Evolutionary conservation across 352 stramenopile species (phyloP), one percentile per base, ranked within the genome.

Genomic region (Globisporangium rhizosaccharum): DNA sequence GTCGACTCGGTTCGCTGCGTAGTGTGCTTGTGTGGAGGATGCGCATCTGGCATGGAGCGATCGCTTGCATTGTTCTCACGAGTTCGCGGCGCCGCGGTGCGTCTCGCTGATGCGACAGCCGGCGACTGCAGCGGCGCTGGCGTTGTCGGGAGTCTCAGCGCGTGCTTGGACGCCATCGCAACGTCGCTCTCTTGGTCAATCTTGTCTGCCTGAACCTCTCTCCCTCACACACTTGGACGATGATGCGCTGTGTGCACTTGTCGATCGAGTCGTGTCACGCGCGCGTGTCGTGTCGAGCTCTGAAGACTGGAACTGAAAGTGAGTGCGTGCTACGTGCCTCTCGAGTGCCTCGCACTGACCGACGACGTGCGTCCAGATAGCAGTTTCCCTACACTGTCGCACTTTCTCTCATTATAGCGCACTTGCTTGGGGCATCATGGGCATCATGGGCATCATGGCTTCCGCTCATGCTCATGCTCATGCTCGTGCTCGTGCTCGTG

Each of bases 81-180:
- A 6, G 47, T 9, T 15, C 30, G 49, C 28, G 49, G 49, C 6
- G 49, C 15, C 17, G 49, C 18, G 7, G 3, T 54, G 12, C 28
- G 28, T 41, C 48, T 11, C 17, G 15, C 28, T 4, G 53, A 51
- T 14, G 42, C 33, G 42, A 59, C 26, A 25, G 42, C 44, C 0
- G 41, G 26, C 20, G 53, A 45, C 49, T 54, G 49, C 23, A 42
- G 23, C 25, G 28, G 26, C 8, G 53, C 18, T 50, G 26, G 25
- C 17, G 42, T 39, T 14, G 53, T 15, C 8, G 53, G 53, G 8
- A 41, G 48, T 3, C 46, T 48, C n/a, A 18, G 17, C 9, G 56
- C 49, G 46, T 55, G 37, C 56, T 56, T 62, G 47, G 56, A 62
- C 7, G 48, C 10, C 56, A 62, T 62, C 23, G n/a, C 10, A 39